Evolutionary conservation across 371 early-diverging fungal genomes (phyloP).

Genomic region (Nematocida sp.): DNA sequence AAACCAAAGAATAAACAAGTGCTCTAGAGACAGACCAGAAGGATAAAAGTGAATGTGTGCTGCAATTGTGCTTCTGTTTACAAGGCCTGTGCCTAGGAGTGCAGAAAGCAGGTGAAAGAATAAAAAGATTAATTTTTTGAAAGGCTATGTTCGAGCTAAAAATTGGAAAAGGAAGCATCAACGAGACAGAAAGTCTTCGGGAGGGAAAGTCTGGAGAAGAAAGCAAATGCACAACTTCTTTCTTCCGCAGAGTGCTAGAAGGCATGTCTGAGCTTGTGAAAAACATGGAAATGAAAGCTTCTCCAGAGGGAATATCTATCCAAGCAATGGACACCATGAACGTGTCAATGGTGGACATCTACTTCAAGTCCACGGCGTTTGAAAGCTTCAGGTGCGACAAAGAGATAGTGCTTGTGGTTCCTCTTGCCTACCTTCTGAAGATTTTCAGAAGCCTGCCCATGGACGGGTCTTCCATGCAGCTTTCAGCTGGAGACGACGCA

Average conservation of each 20-base stretch:
- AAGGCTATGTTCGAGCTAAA: constrained; percentile 60
- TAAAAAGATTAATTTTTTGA: constrained; percentile 30
- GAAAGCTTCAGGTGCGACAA: constrained; percentile 85
- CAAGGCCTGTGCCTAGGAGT: background rate
- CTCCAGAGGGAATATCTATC: constrained; percentile 81
- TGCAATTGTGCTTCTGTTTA: too few species aligned
- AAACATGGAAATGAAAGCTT: constrained; percentile 92
- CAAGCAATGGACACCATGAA: constrained; percentile 97
- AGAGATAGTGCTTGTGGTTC: constrained; percentile 79
- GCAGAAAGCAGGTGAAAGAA: background rate
- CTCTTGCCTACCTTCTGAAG: constrained; percentile 75
- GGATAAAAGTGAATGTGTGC: too few species aligned
- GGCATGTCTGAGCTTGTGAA: constrained; percentile 87
- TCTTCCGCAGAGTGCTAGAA: constrained; percentile 83
- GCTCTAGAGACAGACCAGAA: too few species aligned
- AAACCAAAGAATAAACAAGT: too few species aligned
- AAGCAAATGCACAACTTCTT: constrained; percentile 27
- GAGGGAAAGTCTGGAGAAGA: background rate
- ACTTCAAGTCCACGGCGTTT: constrained; percentile 78
- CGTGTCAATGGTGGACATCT: constrained; percentile 80
- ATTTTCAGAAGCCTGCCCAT: constrained; percentile 73
- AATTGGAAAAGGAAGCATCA: constrained; percentile 24
- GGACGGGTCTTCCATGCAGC: constrained; percentile 34
- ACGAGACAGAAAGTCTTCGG: constrained; percentile 20
- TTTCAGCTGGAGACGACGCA: constrained; percentile 43